These are phyloP conservation scores for Fraxinus velutina DNA, from an alignment of 305 asterid genomes.

Conservation along the genomic window DNA sequence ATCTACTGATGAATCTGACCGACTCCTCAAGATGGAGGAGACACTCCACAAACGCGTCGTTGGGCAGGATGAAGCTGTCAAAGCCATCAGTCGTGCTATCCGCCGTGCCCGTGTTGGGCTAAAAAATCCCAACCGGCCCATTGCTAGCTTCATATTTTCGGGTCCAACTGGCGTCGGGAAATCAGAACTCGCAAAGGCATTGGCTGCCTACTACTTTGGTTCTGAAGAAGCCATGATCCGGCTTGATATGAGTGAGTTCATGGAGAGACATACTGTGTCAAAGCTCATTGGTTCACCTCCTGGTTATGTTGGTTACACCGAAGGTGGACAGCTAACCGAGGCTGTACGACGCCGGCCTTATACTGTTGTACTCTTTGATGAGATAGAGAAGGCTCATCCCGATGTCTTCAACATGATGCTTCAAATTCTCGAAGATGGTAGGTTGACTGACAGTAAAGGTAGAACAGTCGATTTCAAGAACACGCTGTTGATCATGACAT, in stretches of 20 bases:
- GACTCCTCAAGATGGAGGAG: conserved; percentile 96
- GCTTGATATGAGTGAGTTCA: conserved; percentile 97
- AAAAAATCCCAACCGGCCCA: conserved; percentile 89
- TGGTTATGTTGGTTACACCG: conserved; percentile 92
- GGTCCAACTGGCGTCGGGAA: conserved; percentile 99
- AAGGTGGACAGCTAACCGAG: conserved; percentile 98
- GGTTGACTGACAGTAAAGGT: conserved; percentile 93
- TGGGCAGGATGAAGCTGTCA: conserved; percentile 95
- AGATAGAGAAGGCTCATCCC: conserved; percentile 91
- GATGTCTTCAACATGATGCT: conserved; percentile 99
- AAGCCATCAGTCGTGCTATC: conserved; percentile 93
- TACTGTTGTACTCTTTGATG: conserved; percentile 86
- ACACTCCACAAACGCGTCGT: conserved; percentile 78
- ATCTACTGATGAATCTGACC: conserved; percentile 86
- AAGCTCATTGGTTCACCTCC: conserved; percentile 97
- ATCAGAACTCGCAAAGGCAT: conserved; percentile 83
- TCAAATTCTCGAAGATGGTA: conserved; percentile 89
- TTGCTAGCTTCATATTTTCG: conserved; percentile 94
- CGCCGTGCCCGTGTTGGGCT: conserved; percentile 99
- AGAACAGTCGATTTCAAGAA: conserved; percentile 95
- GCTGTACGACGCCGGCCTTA: conserved; percentile 95
- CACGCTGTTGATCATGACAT: conserved; percentile 90
- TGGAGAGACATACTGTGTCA: conserved; percentile 96
- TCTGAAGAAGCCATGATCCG: conserved; percentile 98
- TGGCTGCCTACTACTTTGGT: conserved; percentile 94